Base-by-base conservation (phyloP, 176 grass and related monocot genomes). In the Cymbopogon citratus region DNA sequence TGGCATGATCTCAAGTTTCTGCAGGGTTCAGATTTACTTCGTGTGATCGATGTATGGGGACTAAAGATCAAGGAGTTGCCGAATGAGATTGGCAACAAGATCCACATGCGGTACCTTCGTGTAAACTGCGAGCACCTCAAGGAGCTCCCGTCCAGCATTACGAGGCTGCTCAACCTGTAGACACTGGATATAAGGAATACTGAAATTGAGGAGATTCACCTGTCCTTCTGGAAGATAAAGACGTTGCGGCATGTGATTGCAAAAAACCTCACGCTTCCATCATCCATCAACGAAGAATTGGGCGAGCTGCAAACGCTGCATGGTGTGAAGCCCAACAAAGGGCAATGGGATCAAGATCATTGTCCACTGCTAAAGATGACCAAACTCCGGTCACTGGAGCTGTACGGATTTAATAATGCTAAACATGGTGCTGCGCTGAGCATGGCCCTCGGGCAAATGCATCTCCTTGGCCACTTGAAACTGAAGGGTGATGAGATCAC, bases 331-430 rank as follows among this genome's bases (percentile, higher is more conserved):
- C 25, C 60, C 12, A 28, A 1, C 25, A 14, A 63, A 63, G 60
- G 5, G 28, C 25, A 28, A 14, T 63, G 60, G 60, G 25, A 63
- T 14, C 24, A 63, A 63, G 60, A 28, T 12, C 27, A 63, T 5
- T 63, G 60, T 4, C 60, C 60, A 63, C 60, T 63, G 60, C 60
- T 27, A 24, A 63, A 63, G 60, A 63, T 63, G 60, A 0, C 60
- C 60, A 28, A 63, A 28, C 60, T 63, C 60, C 60, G 60, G 38
- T 74, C 77, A 74, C 28, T 87, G 15, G 69, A 75, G 35, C 19
- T 87, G 40, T 45, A 71, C 0, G 56, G 10, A 60, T 3, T 60
- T 3, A 60, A 12, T 60, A n/a, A 25, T 3, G 56, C 56, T 25
- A 66, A 3, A 35, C 63, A 66, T 3, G 29, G 63, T 18, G 7